These are phyloP conservation scores for Ustilago nuda DNA, from an alignment of 1,284 basidiomycete species.

Conservation along the genomic window DNA sequence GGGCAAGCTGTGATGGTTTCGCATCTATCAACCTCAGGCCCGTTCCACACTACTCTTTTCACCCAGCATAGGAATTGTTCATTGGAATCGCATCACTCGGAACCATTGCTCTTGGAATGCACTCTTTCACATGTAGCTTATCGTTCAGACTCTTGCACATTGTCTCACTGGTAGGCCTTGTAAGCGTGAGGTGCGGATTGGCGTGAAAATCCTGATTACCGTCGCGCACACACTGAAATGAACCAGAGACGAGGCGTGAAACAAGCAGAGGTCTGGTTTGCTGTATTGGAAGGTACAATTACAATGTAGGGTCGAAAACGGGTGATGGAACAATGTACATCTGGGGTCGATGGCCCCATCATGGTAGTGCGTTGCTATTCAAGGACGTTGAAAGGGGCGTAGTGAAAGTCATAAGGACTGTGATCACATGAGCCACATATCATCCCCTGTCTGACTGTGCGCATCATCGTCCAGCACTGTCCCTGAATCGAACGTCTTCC, in stretches of 20 bases:
- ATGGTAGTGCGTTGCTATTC: not conserved
- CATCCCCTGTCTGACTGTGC: conserved; percentile 17
- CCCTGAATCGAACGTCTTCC: conserved; percentile 32
- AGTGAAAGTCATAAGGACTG: too few relatives aligned
- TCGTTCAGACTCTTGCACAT: too few relatives aligned
- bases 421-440: conserved; percentile 33
- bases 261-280: not conserved
- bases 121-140: too few relatives aligned
- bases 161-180: too few relatives aligned
- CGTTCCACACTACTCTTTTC: not conserved
- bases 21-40: not conserved
- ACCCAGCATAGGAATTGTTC: not conserved
- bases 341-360: not conserved
- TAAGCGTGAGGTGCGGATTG: not conserved
- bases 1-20: conserved; percentile 24
- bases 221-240: not conserved
- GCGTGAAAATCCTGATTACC: too few relatives aligned
- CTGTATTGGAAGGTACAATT: conserved; percentile 11
- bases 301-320: conserved; percentile 1
- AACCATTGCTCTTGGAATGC: not conserved
- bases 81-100: not conserved
- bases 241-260: not conserved
- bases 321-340: not conserved
- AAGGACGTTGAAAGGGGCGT: too few relatives aligned
- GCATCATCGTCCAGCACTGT: conserved; percentile 7